Percentiles rank a stretch among this genome's conserved stretches.
These are phyloP conservation scores for Phragmites australis DNA, from an alignment of 176 grass and related monocot species.

Conservation along the genomic window DNA sequence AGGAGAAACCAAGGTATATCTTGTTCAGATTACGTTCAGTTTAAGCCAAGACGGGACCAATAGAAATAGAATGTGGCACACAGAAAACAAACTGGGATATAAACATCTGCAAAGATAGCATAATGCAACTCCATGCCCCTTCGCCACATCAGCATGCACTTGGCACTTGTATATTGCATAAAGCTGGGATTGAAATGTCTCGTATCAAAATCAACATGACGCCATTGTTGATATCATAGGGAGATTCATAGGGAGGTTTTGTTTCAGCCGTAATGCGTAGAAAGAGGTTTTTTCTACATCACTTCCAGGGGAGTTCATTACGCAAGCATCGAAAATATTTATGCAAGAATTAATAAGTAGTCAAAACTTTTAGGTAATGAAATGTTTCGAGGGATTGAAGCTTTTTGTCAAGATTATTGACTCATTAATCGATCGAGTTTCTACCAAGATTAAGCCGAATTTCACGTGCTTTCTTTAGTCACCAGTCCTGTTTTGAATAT, in stretches of 20 bases:
- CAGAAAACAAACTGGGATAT: not conserved
- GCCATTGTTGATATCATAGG: constrained; percentile 29
- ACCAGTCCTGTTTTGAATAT: constrained; percentile 21
- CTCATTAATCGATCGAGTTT: not conserved
- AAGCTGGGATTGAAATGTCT: not conserved
- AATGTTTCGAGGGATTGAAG: not conserved
- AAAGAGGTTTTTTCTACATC: not conserved
- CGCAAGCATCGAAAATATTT: not conserved
- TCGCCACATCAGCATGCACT: constrained; percentile 20
- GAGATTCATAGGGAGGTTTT: not conserved
- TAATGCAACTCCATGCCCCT: not conserved
- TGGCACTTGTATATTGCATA: constrained; percentile 7
- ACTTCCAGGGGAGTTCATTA: not conserved
- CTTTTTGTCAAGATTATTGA: constrained; percentile 20
- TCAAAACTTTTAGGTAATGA: too few species aligned
- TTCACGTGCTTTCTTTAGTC: not conserved
- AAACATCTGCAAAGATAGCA: not conserved
- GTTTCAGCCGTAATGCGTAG: not conserved
- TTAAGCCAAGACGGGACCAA: not conserved
- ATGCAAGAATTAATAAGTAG: not conserved
- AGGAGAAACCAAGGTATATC: not conserved
- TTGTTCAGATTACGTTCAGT: not conserved
- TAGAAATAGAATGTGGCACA: not conserved
- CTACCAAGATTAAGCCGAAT: not conserved
- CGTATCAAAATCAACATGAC: constrained; percentile 36